Evolutionary conservation across 768 basidiomycete genomes (phyloP).

Genomic region (Saitozyma sp.): DNA sequence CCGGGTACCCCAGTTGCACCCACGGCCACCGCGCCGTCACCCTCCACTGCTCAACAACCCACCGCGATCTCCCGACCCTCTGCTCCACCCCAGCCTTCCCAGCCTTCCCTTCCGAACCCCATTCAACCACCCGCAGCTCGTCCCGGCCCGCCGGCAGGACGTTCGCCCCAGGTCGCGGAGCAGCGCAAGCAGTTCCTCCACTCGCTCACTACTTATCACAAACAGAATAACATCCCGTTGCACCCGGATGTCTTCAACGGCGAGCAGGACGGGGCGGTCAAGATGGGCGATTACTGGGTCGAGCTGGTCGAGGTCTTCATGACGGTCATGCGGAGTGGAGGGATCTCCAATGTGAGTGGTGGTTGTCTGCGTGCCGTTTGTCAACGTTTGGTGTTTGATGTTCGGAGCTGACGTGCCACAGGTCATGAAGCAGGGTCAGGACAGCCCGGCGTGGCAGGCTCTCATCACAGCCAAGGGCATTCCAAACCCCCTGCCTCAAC

Average conservation of each 20-base stretch:
- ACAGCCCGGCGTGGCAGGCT: constrained; percentile 8
- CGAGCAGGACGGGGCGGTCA: constrained; percentile 28
- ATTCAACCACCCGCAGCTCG: constrained; percentile 13
- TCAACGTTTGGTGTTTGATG: not conserved
- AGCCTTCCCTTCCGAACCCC: constrained; percentile 3
- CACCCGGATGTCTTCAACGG: constrained; percentile 35
- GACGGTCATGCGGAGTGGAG: constrained; percentile 28
- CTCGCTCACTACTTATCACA: constrained; percentile 28
- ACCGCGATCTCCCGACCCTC: constrained; percentile 3
- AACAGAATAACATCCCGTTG: constrained; percentile 11
- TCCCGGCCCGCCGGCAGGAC: constrained; percentile 7
- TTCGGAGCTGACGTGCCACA: not conserved
- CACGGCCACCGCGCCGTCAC: too few species aligned
- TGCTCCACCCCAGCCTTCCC: not conserved
- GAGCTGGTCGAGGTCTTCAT: constrained; percentile 40
- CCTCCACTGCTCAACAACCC: too few species aligned
- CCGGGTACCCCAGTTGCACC: not conserved
- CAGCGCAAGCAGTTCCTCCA: constrained; percentile 31
- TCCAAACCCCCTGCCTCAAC: constrained; percentile 31
- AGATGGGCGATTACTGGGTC: constrained; percentile 31
- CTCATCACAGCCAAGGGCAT: constrained; percentile 22
- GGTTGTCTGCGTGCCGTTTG: not conserved
- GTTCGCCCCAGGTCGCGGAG: not conserved
- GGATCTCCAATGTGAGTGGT: constrained; percentile 26
- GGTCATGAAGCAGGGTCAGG: constrained; percentile 5